Evolutionary conservation across 1,284 basidiomycete genomes (phyloP).

Genomic region (Marasmius fiardii): DNA sequence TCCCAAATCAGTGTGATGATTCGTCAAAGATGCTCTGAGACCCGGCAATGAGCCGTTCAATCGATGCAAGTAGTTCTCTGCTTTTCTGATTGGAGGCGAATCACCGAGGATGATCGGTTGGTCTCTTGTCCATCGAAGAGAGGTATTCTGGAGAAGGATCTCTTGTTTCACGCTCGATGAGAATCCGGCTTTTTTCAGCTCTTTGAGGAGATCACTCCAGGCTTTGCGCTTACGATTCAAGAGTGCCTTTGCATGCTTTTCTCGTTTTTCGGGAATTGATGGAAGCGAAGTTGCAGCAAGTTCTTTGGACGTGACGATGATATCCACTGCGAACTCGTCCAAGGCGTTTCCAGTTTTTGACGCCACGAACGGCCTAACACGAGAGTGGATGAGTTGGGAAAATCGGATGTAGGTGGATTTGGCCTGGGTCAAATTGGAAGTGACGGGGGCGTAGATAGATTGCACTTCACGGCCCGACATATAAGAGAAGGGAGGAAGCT

Average conservation of each 20-base stretch:
- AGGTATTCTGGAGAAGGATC: constrained; percentile 59
- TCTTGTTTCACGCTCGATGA: constrained; percentile 73
- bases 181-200: constrained; percentile 82
- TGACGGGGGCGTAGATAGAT: neutral
- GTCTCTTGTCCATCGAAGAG: constrained; percentile 65
- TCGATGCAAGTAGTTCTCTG: constrained; percentile 72
- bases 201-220: constrained; percentile 89
- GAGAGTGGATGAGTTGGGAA: constrained; percentile 35
- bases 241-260: constrained; percentile 75
- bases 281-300: constrained; percentile 56
- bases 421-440: neutral
- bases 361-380: constrained; percentile 40
- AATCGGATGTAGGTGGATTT: constrained; percentile 47
- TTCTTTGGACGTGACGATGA: constrained; percentile 66
- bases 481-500: neutral
- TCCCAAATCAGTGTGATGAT: constrained; percentile 80
- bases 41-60: constrained; percentile 68
- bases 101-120: constrained; percentile 41
- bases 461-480: neutral
- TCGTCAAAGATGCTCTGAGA: constrained; percentile 61
- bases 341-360: constrained; percentile 37
- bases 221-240: constrained; percentile 88
- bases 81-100: constrained; percentile 29
- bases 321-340: constrained; percentile 70
- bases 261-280: constrained; percentile 54